Base-by-base conservation (phyloP, 2,329 filamentous ascomycete species). In the Phaeosphaeriaceae sp. region DNA sequence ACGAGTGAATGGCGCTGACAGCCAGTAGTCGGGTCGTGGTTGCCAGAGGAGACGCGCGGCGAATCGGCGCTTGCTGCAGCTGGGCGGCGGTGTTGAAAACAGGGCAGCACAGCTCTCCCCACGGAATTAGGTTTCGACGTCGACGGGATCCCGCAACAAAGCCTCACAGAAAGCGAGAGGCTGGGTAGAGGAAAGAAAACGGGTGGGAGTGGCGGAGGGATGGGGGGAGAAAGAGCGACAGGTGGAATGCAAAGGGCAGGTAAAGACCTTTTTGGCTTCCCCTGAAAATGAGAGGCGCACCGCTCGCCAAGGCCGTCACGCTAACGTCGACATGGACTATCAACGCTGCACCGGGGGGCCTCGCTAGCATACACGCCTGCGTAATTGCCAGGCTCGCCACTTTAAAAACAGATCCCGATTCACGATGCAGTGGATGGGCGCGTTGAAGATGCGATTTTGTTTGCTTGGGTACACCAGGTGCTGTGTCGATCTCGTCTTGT, bases 21-120 rank as follows among this genome's bases (percentile, higher is more conserved):
- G 66, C 53, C 60, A 40, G 67, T 60, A 63, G 62, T 44, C 54
- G 53, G 57, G 66, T 54, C 27, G 73, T 71, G 65, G 71, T 66
- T 67, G 69, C 63, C 64, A 68, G 65, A 63, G 63, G 67, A 69
- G 66, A 72, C 69, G 72, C 71, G 73, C 70, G 71, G 71, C 67
- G 67, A 63, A 57, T 64, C 63, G 67, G 68, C 67, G 67, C 65
- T 71, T 69, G 62, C 61, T 62, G 55, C 45, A 54, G 57, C 49
- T 54, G 58, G 54, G 53, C 55, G 54, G 56, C 41, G 56, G 10
- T 27, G 22, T 58, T 60, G 59, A 57, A 44, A 57, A 46, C 61
- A 55, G 57, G 60, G 66, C 58, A 51, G 54, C 54, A 62, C 69
- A 63, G 67, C 65, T 72, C 67, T 56, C 68, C 62, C 62, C 62